phyloP scores from a whole-genome alignment of 352 stramenopile species.

The Aphanomyces astaci region DNA sequence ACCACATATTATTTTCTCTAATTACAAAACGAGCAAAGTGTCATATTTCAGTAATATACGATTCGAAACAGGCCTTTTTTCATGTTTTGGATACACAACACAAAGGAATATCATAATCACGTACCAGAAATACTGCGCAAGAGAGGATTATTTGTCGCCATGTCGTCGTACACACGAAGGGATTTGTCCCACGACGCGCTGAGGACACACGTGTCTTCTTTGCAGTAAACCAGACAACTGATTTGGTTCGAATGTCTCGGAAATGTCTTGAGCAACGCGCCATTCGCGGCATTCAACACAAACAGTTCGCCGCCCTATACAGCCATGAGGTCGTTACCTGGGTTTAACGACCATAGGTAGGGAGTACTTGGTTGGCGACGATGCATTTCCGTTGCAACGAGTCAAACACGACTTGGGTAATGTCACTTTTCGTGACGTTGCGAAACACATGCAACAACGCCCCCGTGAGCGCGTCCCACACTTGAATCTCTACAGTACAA shows the following conservation, averaged over 20 bases:
- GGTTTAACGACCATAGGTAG: neutral
- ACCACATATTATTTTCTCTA: too few species aligned
- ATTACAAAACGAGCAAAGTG: too few species aligned
- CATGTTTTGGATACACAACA: too few species aligned
- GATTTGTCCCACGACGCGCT: constrained; percentile 71
- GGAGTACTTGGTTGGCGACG: constrained; percentile 38
- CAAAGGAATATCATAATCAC: neutral
- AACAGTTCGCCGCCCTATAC: constrained; percentile 43
- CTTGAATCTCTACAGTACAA: constrained; percentile 33
- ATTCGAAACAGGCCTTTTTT: too few species aligned
- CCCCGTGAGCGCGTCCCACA: constrained; percentile 59
- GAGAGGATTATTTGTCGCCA: constrained; percentile 39
- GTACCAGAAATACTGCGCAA: constrained; percentile 39
- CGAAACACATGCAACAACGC: constrained; percentile 52
- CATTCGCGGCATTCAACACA: constrained; percentile 73
- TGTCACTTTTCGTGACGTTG: constrained; percentile 43
- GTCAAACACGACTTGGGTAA: constrained; percentile 66
- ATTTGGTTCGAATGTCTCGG: constrained; percentile 55
- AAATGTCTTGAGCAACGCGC: constrained; percentile 53
- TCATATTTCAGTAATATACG: neutral
- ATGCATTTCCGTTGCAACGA: constrained; percentile 61
- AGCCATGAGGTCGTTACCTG: neutral
- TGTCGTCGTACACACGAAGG: constrained; percentile 63
- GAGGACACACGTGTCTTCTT: constrained; percentile 63
- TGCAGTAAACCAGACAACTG: constrained; percentile 59